Evolutionary conservation across 2,329 filamentous ascomycete species (phyloP), one percentile per base, ranked within the genome.

Genomic region (Trichoderma gracile): DNA sequence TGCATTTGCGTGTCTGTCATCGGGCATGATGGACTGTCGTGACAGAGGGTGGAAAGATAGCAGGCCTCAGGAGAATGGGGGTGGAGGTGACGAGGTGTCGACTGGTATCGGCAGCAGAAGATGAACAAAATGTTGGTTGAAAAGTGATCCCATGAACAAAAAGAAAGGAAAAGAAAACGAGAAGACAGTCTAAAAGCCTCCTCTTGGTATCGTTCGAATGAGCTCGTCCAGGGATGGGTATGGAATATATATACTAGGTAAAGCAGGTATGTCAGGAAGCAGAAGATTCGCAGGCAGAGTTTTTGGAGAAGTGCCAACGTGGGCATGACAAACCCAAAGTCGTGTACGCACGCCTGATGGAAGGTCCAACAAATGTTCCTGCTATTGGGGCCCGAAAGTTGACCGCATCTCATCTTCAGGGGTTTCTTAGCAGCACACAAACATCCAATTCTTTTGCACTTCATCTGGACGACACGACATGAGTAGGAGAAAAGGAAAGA

Each of bases 1-100:
- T 10, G 17, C 47, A 8, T 38, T 56, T 40, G 50, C 52, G 33
- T 59, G 10, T 38, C 66, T 50, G 5, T 64, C 64, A 40, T 67
- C 21, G 27, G 71, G 66, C 69, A 74, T 75, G 33, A 58, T 54
- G 8, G 27, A 42, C 14, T n/a, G 27, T 54, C 60, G 56, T 15
- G 23, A n/a, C 17, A 3, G 49, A 30, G 6, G 38, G 21, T 12
- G 59, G 19, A 14, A 46, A 21, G 7, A 7, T 12, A 14, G 12
- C 33, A 38, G 45, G 25, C 8, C 38, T 5, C 10, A 6, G 14
- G n/a, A 3, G 27, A 38, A 58, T 9, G n/a, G 8, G 21, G 33
- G n/a, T n/a, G 42, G 40, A 33, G 9, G 5, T n/a, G n/a, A n/a
- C n/a, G 23, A 49, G 30, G 21, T 9, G 15, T 33, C 12, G 27